phyloP scores from a whole-genome alignment of 768 basidiomycete genomes.

The Lactarius sanguifluus region DNA sequence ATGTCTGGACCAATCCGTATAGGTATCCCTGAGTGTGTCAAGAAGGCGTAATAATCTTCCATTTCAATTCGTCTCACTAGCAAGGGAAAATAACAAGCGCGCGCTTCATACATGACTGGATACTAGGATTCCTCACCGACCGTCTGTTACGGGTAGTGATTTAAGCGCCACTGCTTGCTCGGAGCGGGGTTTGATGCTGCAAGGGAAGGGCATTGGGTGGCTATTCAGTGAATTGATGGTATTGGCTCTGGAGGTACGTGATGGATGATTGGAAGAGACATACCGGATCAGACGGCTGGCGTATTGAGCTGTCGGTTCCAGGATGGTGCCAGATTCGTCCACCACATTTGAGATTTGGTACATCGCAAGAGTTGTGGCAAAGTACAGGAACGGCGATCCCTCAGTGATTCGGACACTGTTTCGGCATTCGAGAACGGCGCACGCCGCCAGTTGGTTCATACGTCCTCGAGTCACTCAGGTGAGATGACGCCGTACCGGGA shows the following conservation, averaged over 20 bases:
- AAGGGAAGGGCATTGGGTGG: conserved; percentile 34
- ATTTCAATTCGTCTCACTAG: background rate
- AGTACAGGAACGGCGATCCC: conserved; percentile 33
- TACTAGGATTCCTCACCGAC: background rate
- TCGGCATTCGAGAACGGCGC: background rate
- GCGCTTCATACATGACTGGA: background rate
- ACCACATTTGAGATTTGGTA: conserved; percentile 28
- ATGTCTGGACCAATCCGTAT: background rate
- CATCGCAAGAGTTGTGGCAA: conserved; percentile 36
- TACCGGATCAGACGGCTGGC: conserved; percentile 33
- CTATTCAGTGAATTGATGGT: conserved; percentile 22
- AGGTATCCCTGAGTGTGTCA: background rate
- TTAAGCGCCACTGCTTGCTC: conserved; percentile 31
- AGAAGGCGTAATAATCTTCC: background rate
- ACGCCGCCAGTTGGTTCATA: too few species aligned
- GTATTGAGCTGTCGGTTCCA: conserved; percentile 33
- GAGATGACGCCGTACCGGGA: too few species aligned
- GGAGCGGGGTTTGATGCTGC: conserved; percentile 35
- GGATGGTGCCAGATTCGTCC: conserved; percentile 31
- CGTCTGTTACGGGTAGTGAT: background rate
- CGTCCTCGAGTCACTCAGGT: too few species aligned
- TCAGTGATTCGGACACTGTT: conserved; percentile 33
- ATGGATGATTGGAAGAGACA: conserved; percentile 16
- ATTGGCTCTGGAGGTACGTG: background rate
- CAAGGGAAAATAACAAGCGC: background rate